A percentile compares a stretch with the other conserved stretches of the same genome.
Evolutionary conservation across 2,329 filamentous ascomycete species (phyloP).

Genomic region (Fusarium gaditjirri): DNA sequence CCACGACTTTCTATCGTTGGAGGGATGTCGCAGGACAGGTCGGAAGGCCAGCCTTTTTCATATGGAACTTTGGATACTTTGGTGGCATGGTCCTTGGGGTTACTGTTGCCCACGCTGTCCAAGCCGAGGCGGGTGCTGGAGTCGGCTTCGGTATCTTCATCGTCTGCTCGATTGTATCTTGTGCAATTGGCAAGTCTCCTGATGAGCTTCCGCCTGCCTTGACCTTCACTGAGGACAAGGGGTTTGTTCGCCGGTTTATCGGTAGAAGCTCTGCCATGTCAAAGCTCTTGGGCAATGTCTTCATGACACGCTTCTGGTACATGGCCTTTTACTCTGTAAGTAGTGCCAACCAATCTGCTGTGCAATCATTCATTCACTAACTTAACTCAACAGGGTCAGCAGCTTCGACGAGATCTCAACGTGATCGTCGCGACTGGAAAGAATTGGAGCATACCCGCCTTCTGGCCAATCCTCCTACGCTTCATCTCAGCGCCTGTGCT

Average conservation of each 20-base stretch:
- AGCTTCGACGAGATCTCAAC: slow-evolving; percentile 66
- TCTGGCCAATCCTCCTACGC: slow-evolving; percentile 62
- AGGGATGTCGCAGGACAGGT: slow-evolving; percentile 57
- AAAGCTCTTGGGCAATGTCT: slow-evolving; percentile 51
- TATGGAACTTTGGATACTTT: slow-evolving; percentile 64
- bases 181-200: slow-evolving; percentile 56
- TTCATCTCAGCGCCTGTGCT: slow-evolving; percentile 62
- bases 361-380: slow-evolving; percentile 2
- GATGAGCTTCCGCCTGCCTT: slow-evolving; percentile 53
- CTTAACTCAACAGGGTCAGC: slow-evolving; percentile 57
- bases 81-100: slow-evolving; percentile 64
- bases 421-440: slow-evolving; percentile 62
- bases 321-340: slow-evolving; percentile 67
- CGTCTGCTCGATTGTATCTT: slow-evolving; percentile 51
- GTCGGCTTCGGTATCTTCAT: slow-evolving; percentile 65
- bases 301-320: slow-evolving; percentile 60
- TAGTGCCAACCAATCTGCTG: neutral
- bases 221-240: slow-evolving; percentile 52
- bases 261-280: slow-evolving; percentile 12
- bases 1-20: slow-evolving; percentile 65
- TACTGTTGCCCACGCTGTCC: slow-evolving; percentile 58
- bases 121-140: slow-evolving; percentile 58
- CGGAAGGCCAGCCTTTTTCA: slow-evolving; percentile 54
- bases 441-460: slow-evolving; percentile 65
- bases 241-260: slow-evolving; percentile 50